A percentile compares a stretch with the other conserved stretches of the same genome.
These are phyloP conservation scores for Lomentospora prolificans DNA, from an alignment of 2,329 filamentous ascomycete genomes.

Conservation along the genomic window DNA sequence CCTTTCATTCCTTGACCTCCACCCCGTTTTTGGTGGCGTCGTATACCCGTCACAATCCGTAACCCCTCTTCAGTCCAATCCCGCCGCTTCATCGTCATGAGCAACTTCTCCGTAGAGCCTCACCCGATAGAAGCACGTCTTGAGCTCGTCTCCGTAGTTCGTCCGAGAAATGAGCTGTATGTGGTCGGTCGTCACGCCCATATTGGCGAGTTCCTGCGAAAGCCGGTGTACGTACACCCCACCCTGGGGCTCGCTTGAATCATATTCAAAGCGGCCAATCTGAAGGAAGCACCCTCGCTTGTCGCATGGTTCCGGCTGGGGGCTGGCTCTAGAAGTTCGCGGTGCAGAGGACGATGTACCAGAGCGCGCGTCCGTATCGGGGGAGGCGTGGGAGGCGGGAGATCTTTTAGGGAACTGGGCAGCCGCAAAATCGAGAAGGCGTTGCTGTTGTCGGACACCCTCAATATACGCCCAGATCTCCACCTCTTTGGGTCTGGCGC, in stretches of 20 bases:
- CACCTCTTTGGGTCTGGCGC: constrained; percentile 54
- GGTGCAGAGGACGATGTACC: no score
- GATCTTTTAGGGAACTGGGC: constrained; percentile 26
- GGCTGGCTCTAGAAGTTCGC: no score
- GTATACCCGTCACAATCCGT: background rate
- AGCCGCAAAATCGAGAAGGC: constrained; percentile 32
- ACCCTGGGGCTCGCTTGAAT: constrained; percentile 30
- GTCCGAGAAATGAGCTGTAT: constrained; percentile 44
- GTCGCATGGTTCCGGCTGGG: constrained; percentile 14
- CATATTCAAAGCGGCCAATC: constrained; percentile 47
- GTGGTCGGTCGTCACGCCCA: constrained; percentile 39
- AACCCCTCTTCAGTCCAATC: background rate
- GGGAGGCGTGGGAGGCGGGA: constrained; percentile 19
- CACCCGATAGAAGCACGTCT: constrained; percentile 59
- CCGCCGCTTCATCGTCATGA: constrained; percentile 7
- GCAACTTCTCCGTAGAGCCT: constrained; percentile 40
- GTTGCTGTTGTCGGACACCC: constrained; percentile 29
- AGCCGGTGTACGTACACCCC: constrained; percentile 44
- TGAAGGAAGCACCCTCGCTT: constrained; percentile 37
- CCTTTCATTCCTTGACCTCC: background rate
- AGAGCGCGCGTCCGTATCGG: no score
- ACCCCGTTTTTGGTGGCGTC: background rate
- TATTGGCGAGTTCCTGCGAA: constrained; percentile 35
- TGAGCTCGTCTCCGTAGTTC: constrained; percentile 48
- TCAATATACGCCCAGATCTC: constrained; percentile 59